These are phyloP conservation scores for Vararia minispora DNA, from an alignment of 768 basidiomycete species.

Conservation along the genomic window DNA sequence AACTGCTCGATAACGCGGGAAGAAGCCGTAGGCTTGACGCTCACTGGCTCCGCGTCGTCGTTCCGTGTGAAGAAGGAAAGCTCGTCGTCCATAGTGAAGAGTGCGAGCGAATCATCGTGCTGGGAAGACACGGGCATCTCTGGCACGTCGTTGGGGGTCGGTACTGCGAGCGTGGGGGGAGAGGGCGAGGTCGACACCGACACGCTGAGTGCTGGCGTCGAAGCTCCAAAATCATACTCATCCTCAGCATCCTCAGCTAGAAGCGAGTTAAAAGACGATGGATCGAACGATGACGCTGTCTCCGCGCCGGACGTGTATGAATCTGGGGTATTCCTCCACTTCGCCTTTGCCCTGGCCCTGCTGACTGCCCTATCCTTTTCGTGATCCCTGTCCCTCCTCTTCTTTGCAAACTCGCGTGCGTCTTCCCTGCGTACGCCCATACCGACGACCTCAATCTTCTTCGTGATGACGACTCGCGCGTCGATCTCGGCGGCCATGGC, in stretches of 20 bases:
- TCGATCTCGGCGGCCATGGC: constrained; percentile 94
- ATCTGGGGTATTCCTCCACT: neutral
- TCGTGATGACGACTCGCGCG: constrained; percentile 83
- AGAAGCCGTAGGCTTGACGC: constrained; percentile 14
- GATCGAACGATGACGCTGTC: neutral
- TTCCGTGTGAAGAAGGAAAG: constrained; percentile 4
- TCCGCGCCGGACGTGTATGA: neutral
- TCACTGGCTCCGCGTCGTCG: constrained; percentile 17
- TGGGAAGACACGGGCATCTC: constrained; percentile 8
- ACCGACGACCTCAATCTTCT: constrained; percentile 68
- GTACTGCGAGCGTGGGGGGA: neutral
- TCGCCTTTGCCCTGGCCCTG: neutral
- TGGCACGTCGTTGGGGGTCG: neutral
- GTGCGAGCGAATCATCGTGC: constrained; percentile 21
- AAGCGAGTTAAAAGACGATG: neutral
- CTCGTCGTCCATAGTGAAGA: constrained; percentile 40
- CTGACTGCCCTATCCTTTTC: constrained; percentile 1
- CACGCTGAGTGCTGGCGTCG: neutral
- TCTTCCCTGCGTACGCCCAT: constrained; percentile 28
- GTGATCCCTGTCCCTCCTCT: constrained; percentile 20
- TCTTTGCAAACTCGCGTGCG: constrained; percentile 24
- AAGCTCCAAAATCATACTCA: neutral
- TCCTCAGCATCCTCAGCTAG: neutral
- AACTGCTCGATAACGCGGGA: too few species aligned
- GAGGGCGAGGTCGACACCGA: constrained; percentile 1